phyloP scores from a whole-genome alignment of 2,329 filamentous ascomycete genomes.

The Onygenales sp. region DNA sequence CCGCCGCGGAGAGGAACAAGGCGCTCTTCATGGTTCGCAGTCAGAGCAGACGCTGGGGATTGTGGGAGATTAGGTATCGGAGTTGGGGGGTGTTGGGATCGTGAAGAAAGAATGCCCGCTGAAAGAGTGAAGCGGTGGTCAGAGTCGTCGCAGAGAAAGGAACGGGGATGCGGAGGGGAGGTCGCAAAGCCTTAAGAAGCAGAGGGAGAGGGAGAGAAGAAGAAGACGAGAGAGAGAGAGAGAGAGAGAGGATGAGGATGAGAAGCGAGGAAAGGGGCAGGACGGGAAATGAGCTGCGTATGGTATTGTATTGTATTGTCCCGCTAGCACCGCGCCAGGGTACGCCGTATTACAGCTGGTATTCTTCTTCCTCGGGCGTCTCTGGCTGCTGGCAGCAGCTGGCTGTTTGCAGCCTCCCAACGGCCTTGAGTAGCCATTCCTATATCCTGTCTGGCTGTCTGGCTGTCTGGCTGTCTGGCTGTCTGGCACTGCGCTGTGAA shows the following conservation, averaged over 20 bases:
- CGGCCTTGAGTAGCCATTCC: too few relatives aligned
- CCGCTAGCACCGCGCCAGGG: too few relatives aligned
- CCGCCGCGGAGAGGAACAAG: conserved; percentile 54
- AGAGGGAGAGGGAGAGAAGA: conserved; percentile 3
- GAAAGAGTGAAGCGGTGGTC: conserved; percentile 47
- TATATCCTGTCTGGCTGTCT: too few relatives aligned
- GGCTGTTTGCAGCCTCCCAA: too few relatives aligned
- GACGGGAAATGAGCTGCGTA: conserved; percentile 6
- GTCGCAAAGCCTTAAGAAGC: conserved; percentile 5
- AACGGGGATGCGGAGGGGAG: neutral
- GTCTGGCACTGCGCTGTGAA: too few relatives aligned
- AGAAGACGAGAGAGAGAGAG: conserved; percentile 2
- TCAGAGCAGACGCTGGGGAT: conserved; percentile 12
- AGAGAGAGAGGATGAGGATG: neutral
- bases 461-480: too few relatives aligned
- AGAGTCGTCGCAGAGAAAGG: conserved; percentile 2
- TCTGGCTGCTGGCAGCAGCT: too few relatives aligned
- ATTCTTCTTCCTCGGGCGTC: too few relatives aligned
- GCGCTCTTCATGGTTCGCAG: conserved; percentile 60
- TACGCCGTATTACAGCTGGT: too few relatives aligned
- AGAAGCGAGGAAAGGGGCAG: conserved; percentile 1
- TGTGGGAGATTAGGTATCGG: conserved; percentile 9
- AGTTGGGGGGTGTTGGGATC: neutral
- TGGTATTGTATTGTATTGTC: neutral
- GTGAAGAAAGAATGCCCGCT: conserved; percentile 65